These are phyloP conservation scores for Neurospora tetraspora DNA, from an alignment of 495 filamentous ascomycete genomes.

Conservation along the genomic window DNA sequence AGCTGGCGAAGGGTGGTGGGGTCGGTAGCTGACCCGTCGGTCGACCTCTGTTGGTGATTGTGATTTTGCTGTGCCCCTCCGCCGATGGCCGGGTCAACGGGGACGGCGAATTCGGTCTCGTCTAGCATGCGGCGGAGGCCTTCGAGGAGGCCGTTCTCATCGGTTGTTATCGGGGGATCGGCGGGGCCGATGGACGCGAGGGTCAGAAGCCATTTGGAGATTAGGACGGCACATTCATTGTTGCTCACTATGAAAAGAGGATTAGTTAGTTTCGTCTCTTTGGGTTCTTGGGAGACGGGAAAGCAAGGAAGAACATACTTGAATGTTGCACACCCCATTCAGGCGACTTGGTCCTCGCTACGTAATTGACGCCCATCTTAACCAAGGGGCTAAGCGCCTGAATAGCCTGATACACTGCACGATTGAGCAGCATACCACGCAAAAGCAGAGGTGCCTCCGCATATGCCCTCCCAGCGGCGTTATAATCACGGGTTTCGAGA, in stretches of 20 bases:
- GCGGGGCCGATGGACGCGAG: conserved; percentile 32
- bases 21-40: conserved; percentile 32
- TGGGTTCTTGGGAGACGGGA: neutral
- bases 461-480: conserved; percentile 48
- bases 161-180: conserved; percentile 35
- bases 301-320: conserved; percentile 23
- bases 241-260: conserved; percentile 41
- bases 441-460: conserved; percentile 47
- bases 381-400: conserved; percentile 59
- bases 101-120: conserved; percentile 63
- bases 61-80: conserved; percentile 17
- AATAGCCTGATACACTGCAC: conserved; percentile 57
- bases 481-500: conserved; percentile 52
- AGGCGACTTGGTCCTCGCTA: conserved; percentile 56
- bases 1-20: conserved; percentile 48
- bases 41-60: conserved; percentile 17
- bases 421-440: conserved; percentile 45
- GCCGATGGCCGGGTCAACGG: conserved; percentile 36
- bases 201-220: conserved; percentile 44
- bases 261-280: neutral
- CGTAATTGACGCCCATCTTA: conserved; percentile 57
- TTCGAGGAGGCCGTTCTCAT: conserved; percentile 55
- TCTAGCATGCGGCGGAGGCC: conserved; percentile 66
- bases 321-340: conserved; percentile 68
- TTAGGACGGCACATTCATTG: conserved; percentile 58